Base-by-base conservation (phyloP, 345 rosid genomes). In the Populus nigra region DNA sequence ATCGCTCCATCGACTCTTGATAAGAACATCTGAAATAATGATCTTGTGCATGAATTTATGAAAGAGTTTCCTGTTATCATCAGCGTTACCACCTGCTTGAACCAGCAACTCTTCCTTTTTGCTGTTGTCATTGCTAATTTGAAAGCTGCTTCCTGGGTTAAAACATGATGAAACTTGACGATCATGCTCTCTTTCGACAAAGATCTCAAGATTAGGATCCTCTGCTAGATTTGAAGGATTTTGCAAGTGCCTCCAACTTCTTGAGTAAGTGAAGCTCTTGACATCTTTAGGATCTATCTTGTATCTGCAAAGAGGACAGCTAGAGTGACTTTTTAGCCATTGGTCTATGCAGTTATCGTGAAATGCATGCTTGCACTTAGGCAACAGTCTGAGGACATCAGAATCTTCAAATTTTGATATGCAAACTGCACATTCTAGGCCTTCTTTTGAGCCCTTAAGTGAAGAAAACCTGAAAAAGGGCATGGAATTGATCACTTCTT, bases 221-320 rank as follows among this genome's bases (percentile, higher is more conserved):
- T 84, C 83, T 1, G 82, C 25, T 12, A 83, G 65, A 75, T 82
- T 80, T 0, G 83, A 79, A 7, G 84, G 80, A 72, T 59, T 79
- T 0, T 73, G 76, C 41, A 70, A 49, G 82, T 75, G 78, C 35
- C 86, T 77, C 55, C 65, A 68, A 68, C 90, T 88, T 35, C 72
- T 76, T 2, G 83, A 86, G 36, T 66, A 72, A 23, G 84, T 63
- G 73, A 80, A 75, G 68, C 49, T 80, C 10, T 67, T 59, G 33
- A 82, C 57, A 45, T 83, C 87, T 7, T 49, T 65, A 16, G 66
- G 68, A 15, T 85, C 83, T 53, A 85, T 77, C 79, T 73, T 83
- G 78, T 78, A 70, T 39, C 91, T 80, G 74, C 91, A 88, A 39
- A 88, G 88, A 41, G 91, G 91, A 39, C 88, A 88, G 69, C 86